Evolutionary conservation across 495 filamentous ascomycete genomes (phyloP).

Genomic region (Xylaria venustula): DNA sequence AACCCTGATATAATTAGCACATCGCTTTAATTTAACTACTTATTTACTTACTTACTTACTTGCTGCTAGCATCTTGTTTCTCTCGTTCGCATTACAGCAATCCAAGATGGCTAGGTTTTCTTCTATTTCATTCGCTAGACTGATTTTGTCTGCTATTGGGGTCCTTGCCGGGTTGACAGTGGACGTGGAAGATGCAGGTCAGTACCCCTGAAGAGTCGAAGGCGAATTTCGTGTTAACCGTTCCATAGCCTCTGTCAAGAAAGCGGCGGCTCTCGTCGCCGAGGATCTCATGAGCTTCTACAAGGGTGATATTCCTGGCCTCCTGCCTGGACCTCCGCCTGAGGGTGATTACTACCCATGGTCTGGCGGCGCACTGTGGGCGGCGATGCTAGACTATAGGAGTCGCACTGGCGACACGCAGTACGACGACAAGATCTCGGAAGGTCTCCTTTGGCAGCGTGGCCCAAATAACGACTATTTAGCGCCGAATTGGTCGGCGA

Average conservation of each 20-base stretch:
- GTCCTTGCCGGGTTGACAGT: conserved; percentile 22
- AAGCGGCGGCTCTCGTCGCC: conserved; percentile 54
- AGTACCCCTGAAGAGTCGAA: not conserved
- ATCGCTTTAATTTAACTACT: not conserved
- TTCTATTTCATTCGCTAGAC: conserved; percentile 8
- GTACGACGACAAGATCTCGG: conserved; percentile 59
- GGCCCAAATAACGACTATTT: conserved; percentile 59
- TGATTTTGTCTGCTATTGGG: conserved; percentile 20
- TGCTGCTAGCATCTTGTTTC: not conserved
- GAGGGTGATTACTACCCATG: conserved; percentile 39
- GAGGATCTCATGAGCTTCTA: conserved; percentile 59
- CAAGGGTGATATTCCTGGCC: conserved; percentile 52
- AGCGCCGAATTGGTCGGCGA: conserved; percentile 64
- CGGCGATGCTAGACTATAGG: conserved; percentile 68
- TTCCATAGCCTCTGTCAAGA: conserved; percentile 51
- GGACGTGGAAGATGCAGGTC: conserved; percentile 25
- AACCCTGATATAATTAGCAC: no score
- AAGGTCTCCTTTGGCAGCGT: conserved; percentile 58
- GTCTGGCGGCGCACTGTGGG: conserved; percentile 66
- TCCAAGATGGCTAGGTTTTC: conserved; percentile 20
- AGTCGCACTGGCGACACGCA: conserved; percentile 62
- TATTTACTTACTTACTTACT: not conserved
- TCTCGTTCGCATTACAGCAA: not conserved
- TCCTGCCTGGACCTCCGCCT: conserved; percentile 36
- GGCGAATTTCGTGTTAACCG: not conserved